Conservation (phyloP, 164 flowering plant genomes). For the Umbilicus rupestris region DNA sequence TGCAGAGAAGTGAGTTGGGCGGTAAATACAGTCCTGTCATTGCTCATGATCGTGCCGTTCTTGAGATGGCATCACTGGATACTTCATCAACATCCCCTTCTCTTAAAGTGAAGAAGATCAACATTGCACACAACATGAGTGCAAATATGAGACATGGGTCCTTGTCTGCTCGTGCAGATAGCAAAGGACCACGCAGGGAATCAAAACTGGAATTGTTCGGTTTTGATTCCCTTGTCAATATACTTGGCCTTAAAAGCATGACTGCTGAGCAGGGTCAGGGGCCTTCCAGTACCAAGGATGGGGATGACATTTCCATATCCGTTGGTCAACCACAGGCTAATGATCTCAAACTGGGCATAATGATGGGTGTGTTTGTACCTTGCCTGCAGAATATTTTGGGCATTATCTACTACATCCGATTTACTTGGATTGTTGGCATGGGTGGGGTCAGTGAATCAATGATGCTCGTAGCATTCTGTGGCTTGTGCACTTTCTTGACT, state of each 20-base stretch:
- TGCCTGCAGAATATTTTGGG: conserved; percentile 97
- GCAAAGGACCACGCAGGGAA: conserved; percentile 44
- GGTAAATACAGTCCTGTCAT: conserved; percentile 53
- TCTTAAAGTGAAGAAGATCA: conserved; percentile 22
- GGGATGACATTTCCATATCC: conserved; percentile 63
- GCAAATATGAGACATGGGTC: conserved; percentile 28
- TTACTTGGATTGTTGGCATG: conserved; percentile 99
- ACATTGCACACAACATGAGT: conserved; percentile 18
- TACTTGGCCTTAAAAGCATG: conserved; percentile 93
- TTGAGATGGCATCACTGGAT: conserved; percentile 30
- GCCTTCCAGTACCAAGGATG: conserved; percentile 84
- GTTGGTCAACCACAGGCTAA: conserved; percentile 65
- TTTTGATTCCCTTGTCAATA: conserved; percentile 93
- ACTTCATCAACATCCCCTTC: not conserved
- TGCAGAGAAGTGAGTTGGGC: conserved; percentile 11
- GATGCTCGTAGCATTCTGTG: conserved; percentile 79
- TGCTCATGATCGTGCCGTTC: conserved; percentile 53
- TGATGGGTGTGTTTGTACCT: conserved; percentile 99
- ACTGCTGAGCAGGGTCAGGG: conserved; percentile 71
- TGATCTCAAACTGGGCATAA: conserved; percentile 64
- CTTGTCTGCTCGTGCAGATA: conserved; percentile 24
- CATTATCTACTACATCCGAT: conserved; percentile 92
- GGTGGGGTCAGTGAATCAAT: conserved; percentile 92
- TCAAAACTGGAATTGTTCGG: conserved; percentile 94
- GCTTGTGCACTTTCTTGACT: conserved; percentile 88